Evolutionary conservation across 2,329 filamentous ascomycete genomes (phyloP).

Genomic region (Mollisia scopiformis): DNA sequence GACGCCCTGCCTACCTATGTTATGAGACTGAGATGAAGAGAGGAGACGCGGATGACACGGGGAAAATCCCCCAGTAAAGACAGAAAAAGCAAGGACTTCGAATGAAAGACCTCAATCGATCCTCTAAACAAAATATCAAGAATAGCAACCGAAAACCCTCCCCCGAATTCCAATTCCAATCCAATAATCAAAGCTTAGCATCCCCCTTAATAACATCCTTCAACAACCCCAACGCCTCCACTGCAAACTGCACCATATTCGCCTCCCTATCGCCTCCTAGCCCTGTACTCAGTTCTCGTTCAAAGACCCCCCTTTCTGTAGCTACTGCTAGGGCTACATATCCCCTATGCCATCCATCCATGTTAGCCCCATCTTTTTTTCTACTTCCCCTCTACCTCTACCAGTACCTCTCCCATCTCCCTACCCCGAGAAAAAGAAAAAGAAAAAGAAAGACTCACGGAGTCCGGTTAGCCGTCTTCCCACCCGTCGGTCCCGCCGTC

Average conservation of each 20-base stretch:
- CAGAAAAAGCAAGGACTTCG: no score
- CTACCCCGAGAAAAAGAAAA: background rate
- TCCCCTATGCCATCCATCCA: constrained; percentile 42
- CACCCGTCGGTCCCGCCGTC: constrained; percentile 66
- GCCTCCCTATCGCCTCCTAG: constrained; percentile 54
- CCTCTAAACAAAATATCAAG: no score
- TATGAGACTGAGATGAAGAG: no score
- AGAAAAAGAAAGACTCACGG: constrained; percentile 43
- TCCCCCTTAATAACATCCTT: constrained; percentile 53
- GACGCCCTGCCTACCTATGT: no score
- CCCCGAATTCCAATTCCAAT: no score
- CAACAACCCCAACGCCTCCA: constrained; percentile 57
- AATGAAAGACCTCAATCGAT: no score
- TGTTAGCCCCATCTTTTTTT: background rate
- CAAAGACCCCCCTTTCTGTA: constrained; percentile 52
- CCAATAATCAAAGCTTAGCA: constrained; percentile 33
- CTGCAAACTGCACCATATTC: constrained; percentile 67
- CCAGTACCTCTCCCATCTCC: background rate
- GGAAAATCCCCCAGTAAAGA: no score
- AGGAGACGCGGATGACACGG: no score
- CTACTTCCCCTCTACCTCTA: background rate
- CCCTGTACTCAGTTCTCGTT: constrained; percentile 59
- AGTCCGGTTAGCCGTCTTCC: constrained; percentile 55
- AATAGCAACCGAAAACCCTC: no score
- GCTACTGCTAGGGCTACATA: constrained; percentile 67